Evolutionary conservation across 805 yeast genomes (phyloP), one percentile per base, ranked within the genome.

Genomic region (Monosporozyma siamensis): DNA sequence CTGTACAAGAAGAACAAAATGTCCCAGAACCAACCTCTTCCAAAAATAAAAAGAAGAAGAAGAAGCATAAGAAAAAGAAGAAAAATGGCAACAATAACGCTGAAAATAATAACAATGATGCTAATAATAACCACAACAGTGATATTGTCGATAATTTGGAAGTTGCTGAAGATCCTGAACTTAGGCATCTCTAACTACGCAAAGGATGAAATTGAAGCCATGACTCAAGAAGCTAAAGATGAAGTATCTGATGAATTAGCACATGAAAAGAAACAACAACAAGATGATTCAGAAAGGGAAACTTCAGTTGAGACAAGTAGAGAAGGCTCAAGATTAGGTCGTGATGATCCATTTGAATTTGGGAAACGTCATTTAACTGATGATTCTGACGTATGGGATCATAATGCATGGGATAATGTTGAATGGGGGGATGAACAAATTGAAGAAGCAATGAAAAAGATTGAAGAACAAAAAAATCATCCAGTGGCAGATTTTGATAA

Each of bases 381-480:
- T 38, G 82, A 79, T 12, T 78, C 81, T 4, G 88, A 87, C 23
- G 95, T 92, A 1, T 92, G 95, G 80, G 74, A 75, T 46, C 95
- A 83, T 58, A 92, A 92, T 59, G 98, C 98, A 0, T 70, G 78
- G 83, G 98, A 92, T 61, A 95, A 92, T 59, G 97, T 88, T 26
- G 95, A 87, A 56, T 89, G 96, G 95, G 97, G 95, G 39, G 88
- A 83, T 41, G 95, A 87, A 52, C 97, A 92, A 59, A 61, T 80
- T 11, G 56, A 67, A 17, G 78, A 82, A 48, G 96, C 96, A 3
- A 73, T 82, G 55, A 78, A 72, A 52, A 78, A 81, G 59, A 82
- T 90, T 27, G 63, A 75, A 18, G 74, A 77, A 49, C 98, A 92
- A 59, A 74, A 76, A 44, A 84, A 81, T 35, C 67, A 69, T 42